A percentile compares a stretch with the other conserved stretches of the same genome.
These are phyloP conservation scores for Diaporthe sp. DNA, from an alignment of 2,329 filamentous ascomycete genomes.

Conservation along the genomic window DNA sequence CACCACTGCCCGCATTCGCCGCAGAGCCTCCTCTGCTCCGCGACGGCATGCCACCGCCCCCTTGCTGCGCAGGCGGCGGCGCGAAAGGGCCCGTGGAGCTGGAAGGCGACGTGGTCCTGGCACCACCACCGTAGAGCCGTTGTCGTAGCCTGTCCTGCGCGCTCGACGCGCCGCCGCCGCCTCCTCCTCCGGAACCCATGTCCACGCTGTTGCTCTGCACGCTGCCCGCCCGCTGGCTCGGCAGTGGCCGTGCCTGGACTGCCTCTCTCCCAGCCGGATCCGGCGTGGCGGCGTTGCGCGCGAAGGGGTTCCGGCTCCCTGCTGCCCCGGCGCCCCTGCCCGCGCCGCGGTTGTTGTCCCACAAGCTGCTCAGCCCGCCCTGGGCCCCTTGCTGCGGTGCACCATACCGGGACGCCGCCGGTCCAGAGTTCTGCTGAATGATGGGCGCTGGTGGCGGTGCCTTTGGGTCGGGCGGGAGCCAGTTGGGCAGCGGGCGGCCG, in stretches of 20 bases:
- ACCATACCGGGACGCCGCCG: constrained; percentile 66
- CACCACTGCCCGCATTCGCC: constrained; percentile 45
- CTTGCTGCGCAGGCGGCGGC: constrained; percentile 54
- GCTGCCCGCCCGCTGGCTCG: constrained; percentile 80
- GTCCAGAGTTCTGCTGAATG: constrained; percentile 61
- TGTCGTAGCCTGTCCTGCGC: constrained; percentile 89
- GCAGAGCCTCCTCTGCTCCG: constrained; percentile 44
- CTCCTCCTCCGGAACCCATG: constrained; percentile 44
- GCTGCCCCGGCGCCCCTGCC: constrained; percentile 35
- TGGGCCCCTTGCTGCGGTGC: constrained; percentile 53
- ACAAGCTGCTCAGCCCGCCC: constrained; percentile 67
- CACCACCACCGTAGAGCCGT: constrained; percentile 75
- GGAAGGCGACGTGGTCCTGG: constrained; percentile 69
- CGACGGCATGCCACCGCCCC: constrained; percentile 38
- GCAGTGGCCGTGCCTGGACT: constrained; percentile 70
- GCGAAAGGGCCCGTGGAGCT: constrained; percentile 59
- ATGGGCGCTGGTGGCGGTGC: constrained; percentile 69
- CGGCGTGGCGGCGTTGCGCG: constrained; percentile 50
- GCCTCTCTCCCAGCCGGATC: constrained; percentile 48
- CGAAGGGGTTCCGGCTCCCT: constrained; percentile 46
- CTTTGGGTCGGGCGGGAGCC: constrained; percentile 94
- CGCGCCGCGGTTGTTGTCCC: constrained; percentile 61
- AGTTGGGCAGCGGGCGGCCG: constrained; percentile 82
- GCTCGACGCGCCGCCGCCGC: constrained; percentile 58
- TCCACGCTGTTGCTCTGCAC: constrained; percentile 68